Evolutionary conservation across 2,329 filamentous ascomycete species (phyloP).

Genomic region (Pezicula carpinea): DNA sequence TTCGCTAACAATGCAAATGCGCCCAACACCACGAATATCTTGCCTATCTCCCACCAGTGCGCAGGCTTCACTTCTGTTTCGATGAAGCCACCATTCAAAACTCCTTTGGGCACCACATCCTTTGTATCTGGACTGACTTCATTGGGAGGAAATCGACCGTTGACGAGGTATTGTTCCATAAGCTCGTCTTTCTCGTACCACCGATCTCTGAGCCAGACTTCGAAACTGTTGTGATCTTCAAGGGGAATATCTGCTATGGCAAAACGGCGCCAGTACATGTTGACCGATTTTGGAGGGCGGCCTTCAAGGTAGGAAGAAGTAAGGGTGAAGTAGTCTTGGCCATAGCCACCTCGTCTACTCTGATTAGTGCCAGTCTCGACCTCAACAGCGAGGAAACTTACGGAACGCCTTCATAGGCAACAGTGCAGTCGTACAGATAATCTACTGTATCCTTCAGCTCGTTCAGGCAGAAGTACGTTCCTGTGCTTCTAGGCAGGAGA

Average conservation of each 20-base stretch:
- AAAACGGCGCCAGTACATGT: slow-evolving; percentile 94
- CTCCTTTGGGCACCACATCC: slow-evolving; percentile 9
- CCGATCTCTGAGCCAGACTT: slow-evolving; percentile 75
- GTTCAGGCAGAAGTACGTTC: slow-evolving; percentile 72
- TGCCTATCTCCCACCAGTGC: slow-evolving; percentile 26
- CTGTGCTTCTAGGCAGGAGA: slow-evolving; percentile 75
- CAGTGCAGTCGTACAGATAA: slow-evolving; percentile 88
- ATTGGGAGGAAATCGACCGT: slow-evolving; percentile 66
- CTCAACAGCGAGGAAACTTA: slow-evolving; percentile 44
- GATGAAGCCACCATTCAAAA: slow-evolving; percentile 19
- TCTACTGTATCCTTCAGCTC: slow-evolving; percentile 71
- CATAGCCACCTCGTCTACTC: slow-evolving; percentile 62
- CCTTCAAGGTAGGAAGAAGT: slow-evolving; percentile 85
- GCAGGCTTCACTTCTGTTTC: slow-evolving; percentile 28
- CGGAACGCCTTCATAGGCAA: slow-evolving; percentile 92
- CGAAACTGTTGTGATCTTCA: slow-evolving; percentile 68
- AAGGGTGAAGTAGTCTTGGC: slow-evolving; percentile 87
- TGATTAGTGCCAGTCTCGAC: slow-evolving; percentile 5
- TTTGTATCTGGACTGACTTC: slow-evolving; percentile 9
- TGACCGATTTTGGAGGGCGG: slow-evolving; percentile 86
- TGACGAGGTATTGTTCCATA: slow-evolving; percentile 75
- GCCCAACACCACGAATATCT: slow-evolving; percentile 27
- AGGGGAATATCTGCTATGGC: slow-evolving; percentile 76
- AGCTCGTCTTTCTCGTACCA: slow-evolving; percentile 93
- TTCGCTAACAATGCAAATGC: slow-evolving; percentile 23